Conservation (phyloP, 1,284 basidiomycete genomes). For the Naganishia sp. region DNA sequence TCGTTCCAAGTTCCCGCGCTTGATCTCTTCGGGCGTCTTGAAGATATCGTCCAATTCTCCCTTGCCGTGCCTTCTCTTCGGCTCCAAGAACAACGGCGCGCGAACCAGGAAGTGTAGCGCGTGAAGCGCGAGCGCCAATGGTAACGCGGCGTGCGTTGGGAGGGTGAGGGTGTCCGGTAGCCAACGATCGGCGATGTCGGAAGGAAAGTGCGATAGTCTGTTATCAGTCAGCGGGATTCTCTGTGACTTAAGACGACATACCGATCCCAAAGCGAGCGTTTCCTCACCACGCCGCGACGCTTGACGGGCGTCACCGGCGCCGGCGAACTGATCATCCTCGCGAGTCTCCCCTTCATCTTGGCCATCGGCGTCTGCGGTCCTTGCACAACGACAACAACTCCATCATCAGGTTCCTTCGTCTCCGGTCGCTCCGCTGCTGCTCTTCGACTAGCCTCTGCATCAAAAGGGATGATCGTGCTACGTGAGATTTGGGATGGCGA, state of each 20-base stretch:
- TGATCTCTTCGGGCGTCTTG: conserved; percentile 56
- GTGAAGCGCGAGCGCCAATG: conserved; percentile 68
- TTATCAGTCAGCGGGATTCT: conserved; percentile 22
- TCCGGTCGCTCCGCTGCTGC: conserved; percentile 9
- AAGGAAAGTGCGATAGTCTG: conserved; percentile 36
- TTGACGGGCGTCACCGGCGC: conserved; percentile 11
- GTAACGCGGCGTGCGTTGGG: conserved; percentile 72
- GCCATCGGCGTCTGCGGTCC: conserved; percentile 12
- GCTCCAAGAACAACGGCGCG: conserved; percentile 27
- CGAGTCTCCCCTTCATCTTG: conserved; percentile 12
- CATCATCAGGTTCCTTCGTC: conserved; percentile 8
- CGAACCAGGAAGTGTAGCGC: conserved; percentile 50
- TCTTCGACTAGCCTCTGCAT: conserved; percentile 21
- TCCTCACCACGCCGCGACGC: conserved; percentile 57
- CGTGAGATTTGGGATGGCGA: conserved; percentile 28
- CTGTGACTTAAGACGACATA: not conserved
- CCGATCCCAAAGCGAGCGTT: conserved; percentile 23
- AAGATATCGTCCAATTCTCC: conserved; percentile 29
- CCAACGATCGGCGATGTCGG: conserved; percentile 14
- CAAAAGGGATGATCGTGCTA: conserved; percentile 31
- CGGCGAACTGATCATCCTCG: conserved; percentile 7
- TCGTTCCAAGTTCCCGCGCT: conserved; percentile 53
- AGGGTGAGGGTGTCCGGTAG: conserved; percentile 72
- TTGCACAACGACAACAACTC: conserved; percentile 2
- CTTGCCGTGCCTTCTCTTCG: conserved; percentile 3